Percentiles rank a stretch among this genome's conserved stretches.
These are phyloP conservation scores for Candida taoyuanica DNA, from an alignment of 805 yeast genomes.

Conservation along the genomic window DNA sequence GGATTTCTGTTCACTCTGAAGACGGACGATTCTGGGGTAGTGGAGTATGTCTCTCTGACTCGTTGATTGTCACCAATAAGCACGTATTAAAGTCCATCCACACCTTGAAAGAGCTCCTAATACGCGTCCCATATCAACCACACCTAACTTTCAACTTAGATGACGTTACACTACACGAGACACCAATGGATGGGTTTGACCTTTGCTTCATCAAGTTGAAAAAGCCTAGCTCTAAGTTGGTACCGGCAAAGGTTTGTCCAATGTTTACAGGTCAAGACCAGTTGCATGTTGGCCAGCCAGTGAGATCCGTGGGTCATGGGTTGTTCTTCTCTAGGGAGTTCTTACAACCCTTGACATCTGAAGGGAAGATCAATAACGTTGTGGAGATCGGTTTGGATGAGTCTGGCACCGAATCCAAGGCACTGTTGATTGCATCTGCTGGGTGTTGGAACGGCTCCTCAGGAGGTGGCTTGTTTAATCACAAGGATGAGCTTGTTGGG, in stretches of 20 bases:
- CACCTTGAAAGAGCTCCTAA: slow-evolving; percentile 9
- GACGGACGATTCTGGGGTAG: slow-evolving; percentile 28
- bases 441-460: slow-evolving; percentile 30
- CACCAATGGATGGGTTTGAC: slow-evolving; percentile 26
- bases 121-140: slow-evolving; percentile 11
- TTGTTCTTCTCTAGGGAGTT: slow-evolving; percentile 16
- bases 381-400: slow-evolving; percentile 15
- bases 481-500: slow-evolving; percentile 23
- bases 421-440: slow-evolving; percentile 25
- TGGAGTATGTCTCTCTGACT: slow-evolving; percentile 20
- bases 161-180: slow-evolving; percentile 12
- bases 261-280: slow-evolving; percentile 4
- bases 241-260: slow-evolving; percentile 13
- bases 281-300: slow-evolving; percentile 14
- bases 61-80: slow-evolving; percentile 23
- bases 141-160: slow-evolving; percentile 2
- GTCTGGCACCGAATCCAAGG: slow-evolving; percentile 1
- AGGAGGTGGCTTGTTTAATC: slow-evolving; percentile 28
- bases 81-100: slow-evolving; percentile 23
- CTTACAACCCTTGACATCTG: slow-evolving; percentile 20
- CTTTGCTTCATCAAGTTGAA: slow-evolving; percentile 22
- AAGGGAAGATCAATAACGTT: slow-evolving; percentile 21
- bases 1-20: slow-evolving; percentile 19
- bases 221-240: slow-evolving; percentile 2
- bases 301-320: slow-evolving; percentile 26